Base-by-base conservation (phyloP, 768 basidiomycete species). In the Leccinum incarnatum region DNA sequence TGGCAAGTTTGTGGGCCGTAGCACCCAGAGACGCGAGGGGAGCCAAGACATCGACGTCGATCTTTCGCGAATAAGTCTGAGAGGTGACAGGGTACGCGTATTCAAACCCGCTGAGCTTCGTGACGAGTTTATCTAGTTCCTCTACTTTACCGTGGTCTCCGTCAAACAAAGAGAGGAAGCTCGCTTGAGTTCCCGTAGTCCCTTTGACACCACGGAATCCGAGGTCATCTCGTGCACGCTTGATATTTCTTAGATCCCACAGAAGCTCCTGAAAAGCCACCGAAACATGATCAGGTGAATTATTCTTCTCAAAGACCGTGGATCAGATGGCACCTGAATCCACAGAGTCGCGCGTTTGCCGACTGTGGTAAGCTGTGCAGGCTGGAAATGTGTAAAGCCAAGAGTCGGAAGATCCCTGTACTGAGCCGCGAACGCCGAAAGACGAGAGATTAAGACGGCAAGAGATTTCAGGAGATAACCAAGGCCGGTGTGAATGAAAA, bases 191-290 rank as follows among this genome's bases (percentile, higher is more conserved):
- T 9, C 97, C 97, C 0, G 97, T 99, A 0, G 97, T 98, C n/a
- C 97, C 97, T 75, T 99, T 99, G 53, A 96, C 97, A 49, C 97
- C 97, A 55, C 97, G 85, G 80, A 99, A 98, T 4, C 97, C 96
- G 52, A 99, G 75, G 72, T 98, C 96, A 62, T 92, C 87, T 23
- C 93, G 79, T 0, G 91, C 94, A 30, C 96, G 85, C 70, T 87
- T 86, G 69, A 99, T 80, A 73, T 98, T 98, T 19, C 96, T 82
- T 58, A 99, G 78, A 74, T 99, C 97, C 96, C 95, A 98, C 2
- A 98, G 79, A 2, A 99, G 81, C 68, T 99, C 97, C 85, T 92
- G 62, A 10, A 45, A 17, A 27, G 40, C 54, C 47, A 47, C 40
- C 25, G 53, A 34, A 42, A 17, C n/a, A 30, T 17, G 23, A 15